Conservation (phyloP, 2,329 filamentous ascomycete species). For the Diaporthe sp. region DNA sequence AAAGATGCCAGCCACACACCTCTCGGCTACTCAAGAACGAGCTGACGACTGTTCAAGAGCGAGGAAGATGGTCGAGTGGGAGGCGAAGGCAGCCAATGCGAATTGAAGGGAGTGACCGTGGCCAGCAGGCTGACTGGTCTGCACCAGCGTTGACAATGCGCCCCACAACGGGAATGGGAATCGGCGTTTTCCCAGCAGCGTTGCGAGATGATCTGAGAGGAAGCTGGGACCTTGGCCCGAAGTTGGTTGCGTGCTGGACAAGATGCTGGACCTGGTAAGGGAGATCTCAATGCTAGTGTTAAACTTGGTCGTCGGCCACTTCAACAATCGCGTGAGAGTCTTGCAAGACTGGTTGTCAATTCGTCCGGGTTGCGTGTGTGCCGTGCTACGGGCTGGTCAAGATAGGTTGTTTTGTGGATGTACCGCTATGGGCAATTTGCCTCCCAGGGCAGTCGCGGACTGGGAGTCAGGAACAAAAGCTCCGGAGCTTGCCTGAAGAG, state of each 20-base stretch:
- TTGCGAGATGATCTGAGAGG: neutral
- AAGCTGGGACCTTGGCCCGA: neutral
- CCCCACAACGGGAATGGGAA: neutral
- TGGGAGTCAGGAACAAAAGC: constrained; percentile 20
- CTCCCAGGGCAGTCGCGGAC: constrained; percentile 4
- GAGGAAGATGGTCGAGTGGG: neutral
- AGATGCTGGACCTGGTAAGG: neutral
- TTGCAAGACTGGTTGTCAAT: neutral
- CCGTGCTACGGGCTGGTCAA: neutral
- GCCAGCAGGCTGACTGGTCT: neutral
- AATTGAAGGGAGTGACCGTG: neutral
- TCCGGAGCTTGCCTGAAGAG: neutral
- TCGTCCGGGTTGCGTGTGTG: neutral
- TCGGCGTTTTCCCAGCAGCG: neutral
- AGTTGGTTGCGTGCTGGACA: neutral
- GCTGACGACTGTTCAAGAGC: neutral
- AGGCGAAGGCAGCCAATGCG: neutral
- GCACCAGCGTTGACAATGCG: neutral
- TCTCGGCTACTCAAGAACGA: neutral
- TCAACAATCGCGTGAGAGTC: neutral
- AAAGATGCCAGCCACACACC: neutral
- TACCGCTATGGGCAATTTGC: neutral
- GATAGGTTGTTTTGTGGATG: neutral
- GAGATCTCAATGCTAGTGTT: neutral
- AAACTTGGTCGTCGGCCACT: neutral